Percentiles rank a stretch among this genome's conserved stretches.
Evolutionary conservation across 108 stramenopile species (phyloP).

Genomic region (Fragilaria crotonensis): DNA sequence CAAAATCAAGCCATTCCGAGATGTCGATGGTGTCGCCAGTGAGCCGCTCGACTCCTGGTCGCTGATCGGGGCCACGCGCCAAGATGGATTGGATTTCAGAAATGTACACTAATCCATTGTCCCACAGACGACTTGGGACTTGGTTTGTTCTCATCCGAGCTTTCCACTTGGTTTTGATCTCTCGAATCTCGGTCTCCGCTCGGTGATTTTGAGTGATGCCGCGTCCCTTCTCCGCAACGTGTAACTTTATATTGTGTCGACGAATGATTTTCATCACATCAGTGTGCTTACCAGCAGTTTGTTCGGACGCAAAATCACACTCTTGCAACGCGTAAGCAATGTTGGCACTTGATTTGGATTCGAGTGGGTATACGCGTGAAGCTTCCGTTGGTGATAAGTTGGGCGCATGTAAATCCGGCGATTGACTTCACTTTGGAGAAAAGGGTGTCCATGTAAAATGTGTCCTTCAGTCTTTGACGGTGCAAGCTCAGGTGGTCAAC

Average conservation of each 20-base stretch:
- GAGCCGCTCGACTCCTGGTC: too few species aligned
- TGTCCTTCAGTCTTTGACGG: too few species aligned
- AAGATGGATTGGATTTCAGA: background rate
- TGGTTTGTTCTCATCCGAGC: background rate
- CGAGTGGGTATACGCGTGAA: background rate
- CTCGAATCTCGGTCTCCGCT: slow-evolving; percentile 15
- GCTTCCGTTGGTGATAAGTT: background rate
- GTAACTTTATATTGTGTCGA: too few species aligned
- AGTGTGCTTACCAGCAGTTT: too few species aligned
- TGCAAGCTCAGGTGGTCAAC: background rate
- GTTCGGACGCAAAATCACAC: slow-evolving; percentile 2
- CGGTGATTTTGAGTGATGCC: too few species aligned
- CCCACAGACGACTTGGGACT: background rate
- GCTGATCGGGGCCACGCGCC: background rate
- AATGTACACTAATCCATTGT: background rate
- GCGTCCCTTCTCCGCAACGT: too few species aligned
- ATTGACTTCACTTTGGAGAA: too few species aligned
- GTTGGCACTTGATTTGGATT: too few species aligned
- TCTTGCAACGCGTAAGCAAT: too few species aligned
- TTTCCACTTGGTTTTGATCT: slow-evolving; percentile 7
- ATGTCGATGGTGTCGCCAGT: slow-evolving; percentile 24
- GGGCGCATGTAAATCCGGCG: background rate
- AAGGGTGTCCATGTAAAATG: too few species aligned
- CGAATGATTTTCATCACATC: slow-evolving; percentile 2
- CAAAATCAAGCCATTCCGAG: slow-evolving; percentile 34